Conservation (phyloP, 495 filamentous ascomycete genomes). For the Penicillium paxilli region DNA sequence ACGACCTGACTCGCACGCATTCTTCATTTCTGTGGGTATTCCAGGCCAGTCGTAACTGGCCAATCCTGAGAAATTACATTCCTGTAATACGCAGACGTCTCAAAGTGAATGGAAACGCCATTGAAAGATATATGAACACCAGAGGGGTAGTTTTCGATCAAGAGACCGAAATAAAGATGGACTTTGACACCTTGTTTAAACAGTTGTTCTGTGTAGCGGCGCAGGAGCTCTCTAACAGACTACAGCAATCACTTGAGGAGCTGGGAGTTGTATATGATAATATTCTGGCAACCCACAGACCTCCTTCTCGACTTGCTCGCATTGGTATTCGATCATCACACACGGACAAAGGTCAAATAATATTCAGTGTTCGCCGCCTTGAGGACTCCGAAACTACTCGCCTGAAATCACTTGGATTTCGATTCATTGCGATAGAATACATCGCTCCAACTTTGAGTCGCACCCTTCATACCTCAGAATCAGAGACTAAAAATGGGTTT, state of each 20-base stretch:
- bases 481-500: too few species aligned
- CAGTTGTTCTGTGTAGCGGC: slow-evolving; percentile 85
- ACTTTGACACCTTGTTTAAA: slow-evolving; percentile 79
- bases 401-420: too few species aligned
- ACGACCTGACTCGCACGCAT: slow-evolving; percentile 74
- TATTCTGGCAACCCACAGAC: slow-evolving; percentile 64
- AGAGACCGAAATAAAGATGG: slow-evolving; percentile 40
- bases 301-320: slow-evolving; percentile 34
- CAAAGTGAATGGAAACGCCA: slow-evolving; percentile 33
- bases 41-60: slow-evolving; percentile 76
- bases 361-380: too few species aligned
- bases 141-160: slow-evolving; percentile 34
- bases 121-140: slow-evolving; percentile 41
- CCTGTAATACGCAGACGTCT: slow-evolving; percentile 66
- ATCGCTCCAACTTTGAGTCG: too few species aligned
- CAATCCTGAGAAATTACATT: slow-evolving; percentile 62
- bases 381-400: too few species aligned
- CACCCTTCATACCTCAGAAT: too few species aligned
- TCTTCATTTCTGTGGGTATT: slow-evolving; percentile 87
- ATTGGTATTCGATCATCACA: too few species aligned
- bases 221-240: slow-evolving; percentile 63
- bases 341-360: too few species aligned
- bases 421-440: too few species aligned
- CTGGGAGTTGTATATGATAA: slow-evolving; percentile 78
- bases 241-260: slow-evolving; percentile 60